phyloP scores from a whole-genome alignment of 305 asterid species.

The Fraxinus platypoda region DNA sequence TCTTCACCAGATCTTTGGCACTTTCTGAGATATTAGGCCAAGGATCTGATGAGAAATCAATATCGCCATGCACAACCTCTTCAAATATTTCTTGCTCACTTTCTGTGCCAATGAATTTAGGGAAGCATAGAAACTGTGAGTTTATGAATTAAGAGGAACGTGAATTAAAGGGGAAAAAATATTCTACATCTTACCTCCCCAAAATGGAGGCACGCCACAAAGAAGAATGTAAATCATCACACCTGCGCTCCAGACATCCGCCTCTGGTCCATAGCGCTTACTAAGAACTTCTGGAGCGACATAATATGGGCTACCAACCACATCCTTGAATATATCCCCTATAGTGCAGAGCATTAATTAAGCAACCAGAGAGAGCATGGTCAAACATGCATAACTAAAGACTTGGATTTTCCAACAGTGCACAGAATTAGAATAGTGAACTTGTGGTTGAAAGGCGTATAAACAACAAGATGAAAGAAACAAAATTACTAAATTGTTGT shows the following conservation, averaged over 20 bases:
- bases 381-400: not conserved
- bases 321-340: conserved; percentile 55
- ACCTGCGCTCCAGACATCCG: conserved; percentile 88
- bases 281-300: conserved; percentile 77
- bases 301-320: conserved; percentile 77
- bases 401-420: not conserved
- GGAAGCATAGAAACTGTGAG: not conserved
- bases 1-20: conserved; percentile 60
- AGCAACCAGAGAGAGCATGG: not conserved
- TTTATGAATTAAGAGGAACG: conserved; percentile 5
- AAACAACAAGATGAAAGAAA: not conserved
- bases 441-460: not conserved
- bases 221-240: conserved; percentile 65
- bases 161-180: not conserved
- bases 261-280: conserved; percentile 57
- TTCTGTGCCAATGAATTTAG: conserved; percentile 37
- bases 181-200: conserved; percentile 58
- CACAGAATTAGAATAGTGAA: not conserved
- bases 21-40: conserved; percentile 67
- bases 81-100: conserved; percentile 54
- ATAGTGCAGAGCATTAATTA: conserved; percentile 6
- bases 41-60: conserved; percentile 60
- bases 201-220: conserved; percentile 66
- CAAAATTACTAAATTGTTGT: not conserved
- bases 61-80: conserved; percentile 50